These are phyloP conservation scores for Colletotrichum tropicicola DNA, from an alignment of 2,329 filamentous ascomycete genomes.

Conservation along the genomic window DNA sequence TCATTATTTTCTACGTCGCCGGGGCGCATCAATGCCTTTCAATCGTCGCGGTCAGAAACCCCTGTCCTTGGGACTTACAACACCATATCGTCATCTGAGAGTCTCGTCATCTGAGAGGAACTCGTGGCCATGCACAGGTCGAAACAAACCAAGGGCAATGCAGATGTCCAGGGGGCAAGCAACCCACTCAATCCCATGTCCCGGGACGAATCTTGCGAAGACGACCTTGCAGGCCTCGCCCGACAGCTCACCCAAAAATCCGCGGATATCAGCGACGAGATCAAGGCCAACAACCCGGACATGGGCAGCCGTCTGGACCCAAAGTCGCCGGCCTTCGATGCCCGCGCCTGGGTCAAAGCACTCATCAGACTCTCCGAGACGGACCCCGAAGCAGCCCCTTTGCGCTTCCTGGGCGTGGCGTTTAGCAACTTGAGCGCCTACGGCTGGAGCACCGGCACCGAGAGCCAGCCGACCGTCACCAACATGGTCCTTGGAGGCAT, in stretches of 20 bases:
- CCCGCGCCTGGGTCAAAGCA: slow-evolving; percentile 36
- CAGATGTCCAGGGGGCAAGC: too few relatives aligned
- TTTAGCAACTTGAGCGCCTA: slow-evolving; percentile 36
- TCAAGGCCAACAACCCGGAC: slow-evolving; percentile 12
- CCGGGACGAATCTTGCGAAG: neutral
- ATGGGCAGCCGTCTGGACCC: slow-evolving; percentile 35
- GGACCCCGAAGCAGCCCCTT: slow-evolving; percentile 32
- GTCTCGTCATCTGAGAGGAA: too few relatives aligned
- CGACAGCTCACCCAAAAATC: neutral
- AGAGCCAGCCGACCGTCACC: slow-evolving; percentile 33
- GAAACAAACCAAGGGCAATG: too few relatives aligned
- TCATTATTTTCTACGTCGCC: too few relatives aligned
- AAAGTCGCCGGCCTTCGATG: slow-evolving; percentile 35
- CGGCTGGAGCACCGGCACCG: slow-evolving; percentile 35
- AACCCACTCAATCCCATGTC: too few relatives aligned
- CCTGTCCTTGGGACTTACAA: too few relatives aligned
- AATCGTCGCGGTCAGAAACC: too few relatives aligned
- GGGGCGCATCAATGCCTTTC: too few relatives aligned
- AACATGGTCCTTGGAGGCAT: neutral
- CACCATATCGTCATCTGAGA: too few relatives aligned
- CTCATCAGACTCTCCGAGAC: slow-evolving; percentile 35
- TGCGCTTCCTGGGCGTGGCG: slow-evolving; percentile 36
- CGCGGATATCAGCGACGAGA: neutral
- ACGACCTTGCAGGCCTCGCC: neutral
- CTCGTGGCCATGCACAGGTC: too few relatives aligned